These are phyloP conservation scores for Pseudopithomyces maydicus DNA, from an alignment of 2,329 filamentous ascomycete species.

Conservation along the genomic window DNA sequence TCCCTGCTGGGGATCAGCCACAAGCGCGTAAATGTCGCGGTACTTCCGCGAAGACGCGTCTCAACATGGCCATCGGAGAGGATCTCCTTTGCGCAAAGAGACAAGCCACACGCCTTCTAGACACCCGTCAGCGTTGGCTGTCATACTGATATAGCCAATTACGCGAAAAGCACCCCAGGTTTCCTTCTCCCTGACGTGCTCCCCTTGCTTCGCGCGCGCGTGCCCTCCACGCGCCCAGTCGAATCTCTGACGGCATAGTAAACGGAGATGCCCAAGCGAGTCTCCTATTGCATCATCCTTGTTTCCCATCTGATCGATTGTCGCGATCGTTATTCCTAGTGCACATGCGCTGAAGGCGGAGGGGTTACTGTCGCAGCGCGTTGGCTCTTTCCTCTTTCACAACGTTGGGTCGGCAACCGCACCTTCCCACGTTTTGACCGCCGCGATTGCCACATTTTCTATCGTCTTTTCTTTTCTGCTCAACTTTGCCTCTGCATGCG, in stretches of 20 bases:
- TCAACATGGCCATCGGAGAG: too few relatives aligned
- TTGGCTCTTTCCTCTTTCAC: slow-evolving; percentile 5
- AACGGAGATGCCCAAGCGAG: neutral
- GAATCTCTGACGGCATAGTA: neutral
- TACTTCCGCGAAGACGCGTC: too few relatives aligned
- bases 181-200: neutral
- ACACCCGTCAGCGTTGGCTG: neutral
- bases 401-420: neutral
- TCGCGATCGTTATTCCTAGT: neutral
- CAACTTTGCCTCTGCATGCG: neutral
- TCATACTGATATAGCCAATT: neutral
- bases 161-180: neutral
- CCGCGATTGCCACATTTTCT: neutral
- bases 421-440: neutral
- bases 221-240: neutral
- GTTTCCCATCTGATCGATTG: neutral
- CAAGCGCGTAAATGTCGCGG: too few relatives aligned
- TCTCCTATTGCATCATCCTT: slow-evolving; percentile 2
- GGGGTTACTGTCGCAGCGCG: neutral
- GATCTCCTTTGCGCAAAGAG: too few relatives aligned
- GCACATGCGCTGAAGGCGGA: neutral
- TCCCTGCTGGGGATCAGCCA: too few relatives aligned
- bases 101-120: neutral
- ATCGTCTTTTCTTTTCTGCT: neutral
- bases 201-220: neutral